Evolutionary conservation across 805 yeast genomes (phyloP), one percentile per base, ranked within the genome.

Genomic region (Barnettozyma sucrosica): DNA sequence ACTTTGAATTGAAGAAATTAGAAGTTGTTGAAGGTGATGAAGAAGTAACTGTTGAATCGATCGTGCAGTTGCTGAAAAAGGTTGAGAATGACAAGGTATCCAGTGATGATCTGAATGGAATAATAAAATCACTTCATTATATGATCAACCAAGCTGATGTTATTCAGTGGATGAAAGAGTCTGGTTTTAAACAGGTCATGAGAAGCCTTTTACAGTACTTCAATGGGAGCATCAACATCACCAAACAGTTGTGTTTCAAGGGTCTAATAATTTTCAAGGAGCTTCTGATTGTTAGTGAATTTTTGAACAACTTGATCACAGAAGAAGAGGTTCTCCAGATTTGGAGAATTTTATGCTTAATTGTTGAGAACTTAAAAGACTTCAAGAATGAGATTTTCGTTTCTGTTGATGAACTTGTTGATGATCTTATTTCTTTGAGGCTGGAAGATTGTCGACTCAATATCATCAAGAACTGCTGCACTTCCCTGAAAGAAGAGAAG

Each of bases 391-490:
- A 59, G 8, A 51, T 61, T 6, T 59, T 48, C 30, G 41, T 58
- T n/a, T 49, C 58, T 11, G 52, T 56, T 34, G 63, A 59, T 42
- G 65, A 61, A 38, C 37, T 59, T n/a, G 51, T 50, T 26, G 61
- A 56, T 34, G 58, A 57, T 23, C 42, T 59, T 40, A 13, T 61
- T 16, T 46, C 43, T 2, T 28, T 54, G 19, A 39, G 45, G 7
- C 24, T 53, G 1, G 18, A 32, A 3, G 46, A 25, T 5, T 36
- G 34, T 23, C 51, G 46, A 14, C 7, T 14, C 7, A 52, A 47
- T 18, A 49, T 59, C 2, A 26, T 57, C 24, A 44, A 52, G 39
- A 41, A 45, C 14, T 58, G 62, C 36, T 45, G 47, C 14, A 11
- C 16, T 14, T 26, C 44, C 3, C 48, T 59, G 50, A 47, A 46